Evolutionary conservation across 345 rosid genomes (phyloP).

Genomic region (Noccaea caerulescens): DNA sequence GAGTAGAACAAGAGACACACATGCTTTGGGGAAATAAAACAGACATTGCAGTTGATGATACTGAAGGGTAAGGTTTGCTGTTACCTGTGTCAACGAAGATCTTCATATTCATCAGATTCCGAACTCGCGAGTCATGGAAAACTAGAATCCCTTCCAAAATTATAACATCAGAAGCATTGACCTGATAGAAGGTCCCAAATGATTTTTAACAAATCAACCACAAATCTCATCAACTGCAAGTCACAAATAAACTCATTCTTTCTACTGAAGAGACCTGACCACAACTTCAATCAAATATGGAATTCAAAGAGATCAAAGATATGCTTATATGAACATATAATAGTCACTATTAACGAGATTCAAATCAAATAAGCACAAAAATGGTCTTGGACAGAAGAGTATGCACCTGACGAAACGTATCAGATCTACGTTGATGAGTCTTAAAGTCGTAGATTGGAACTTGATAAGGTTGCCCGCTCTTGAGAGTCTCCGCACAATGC

Average conservation of each 20-base stretch:
- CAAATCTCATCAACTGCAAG: background rate
- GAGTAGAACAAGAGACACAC: background rate
- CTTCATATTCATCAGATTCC: constrained; percentile 94
- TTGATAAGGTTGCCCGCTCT: constrained; percentile 72
- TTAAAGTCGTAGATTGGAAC: constrained; percentile 94
- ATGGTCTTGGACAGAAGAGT: constrained; percentile 14
- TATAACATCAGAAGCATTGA: constrained; percentile 96
- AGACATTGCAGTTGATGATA: background rate
- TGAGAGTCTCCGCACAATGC: constrained; percentile 77
- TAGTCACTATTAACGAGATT: background rate
- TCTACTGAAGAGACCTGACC: background rate
- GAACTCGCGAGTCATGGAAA: constrained; percentile 88
- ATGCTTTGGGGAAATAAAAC: constrained; percentile 18
- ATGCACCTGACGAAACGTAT: constrained; percentile 82
- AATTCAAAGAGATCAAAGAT: background rate
- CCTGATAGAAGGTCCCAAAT: constrained; percentile 51
- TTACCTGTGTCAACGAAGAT: constrained; percentile 95
- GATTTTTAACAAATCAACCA: background rate
- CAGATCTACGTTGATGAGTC: constrained; percentile 76
- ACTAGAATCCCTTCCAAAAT: constrained; percentile 96
- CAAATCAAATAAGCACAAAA: constrained; percentile 8
- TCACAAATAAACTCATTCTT: constrained; percentile 4
- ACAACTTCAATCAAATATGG: background rate
- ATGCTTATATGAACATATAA: constrained; percentile 8
- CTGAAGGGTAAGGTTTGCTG: constrained; percentile 23